phyloP scores from a whole-genome alignment of 352 stramenopile genomes.

The Globisporangium cederbergense region DNA sequence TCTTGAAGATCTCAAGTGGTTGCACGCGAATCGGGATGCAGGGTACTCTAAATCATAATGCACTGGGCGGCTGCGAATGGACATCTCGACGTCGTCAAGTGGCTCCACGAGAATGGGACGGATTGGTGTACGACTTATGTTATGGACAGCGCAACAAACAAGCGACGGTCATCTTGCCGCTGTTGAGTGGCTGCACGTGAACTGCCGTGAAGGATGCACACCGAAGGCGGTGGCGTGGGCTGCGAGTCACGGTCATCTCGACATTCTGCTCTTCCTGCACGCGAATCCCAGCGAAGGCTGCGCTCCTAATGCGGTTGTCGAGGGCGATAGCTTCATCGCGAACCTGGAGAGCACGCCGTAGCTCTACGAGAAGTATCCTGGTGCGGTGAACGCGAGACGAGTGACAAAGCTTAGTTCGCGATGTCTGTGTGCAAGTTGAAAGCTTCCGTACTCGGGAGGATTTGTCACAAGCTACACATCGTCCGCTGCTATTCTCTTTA shows the following conservation, averaged over 20 bases:
- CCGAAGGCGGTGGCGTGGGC: neutral
- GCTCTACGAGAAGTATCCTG: neutral
- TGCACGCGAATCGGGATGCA: no score
- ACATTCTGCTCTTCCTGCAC: neutral
- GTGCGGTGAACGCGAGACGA: neutral
- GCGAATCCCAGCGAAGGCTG: neutral
- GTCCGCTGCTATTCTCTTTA: neutral
- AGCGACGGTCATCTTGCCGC: neutral
- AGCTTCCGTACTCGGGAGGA: no score
- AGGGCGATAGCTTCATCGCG: neutral
- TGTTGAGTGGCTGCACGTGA: neutral
- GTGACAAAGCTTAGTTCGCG: no score
- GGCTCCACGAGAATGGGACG: no score
- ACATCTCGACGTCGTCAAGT: neutral
- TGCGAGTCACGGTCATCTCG: neutral
- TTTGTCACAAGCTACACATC: no score
- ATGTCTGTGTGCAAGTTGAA: neutral
- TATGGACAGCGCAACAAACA: no score
- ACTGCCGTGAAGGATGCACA: neutral
- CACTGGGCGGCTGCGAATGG: neutral
- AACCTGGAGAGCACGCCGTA: neutral
- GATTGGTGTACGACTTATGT: no score
- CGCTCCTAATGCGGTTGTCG: neutral
- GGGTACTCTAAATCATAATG: no score
- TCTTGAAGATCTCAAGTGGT: no score